A percentile compares a stretch with the other conserved stretches of the same genome.
These are phyloP conservation scores for Lojkania enalia DNA, from an alignment of 2,329 filamentous ascomycete genomes.

Conservation along the genomic window DNA sequence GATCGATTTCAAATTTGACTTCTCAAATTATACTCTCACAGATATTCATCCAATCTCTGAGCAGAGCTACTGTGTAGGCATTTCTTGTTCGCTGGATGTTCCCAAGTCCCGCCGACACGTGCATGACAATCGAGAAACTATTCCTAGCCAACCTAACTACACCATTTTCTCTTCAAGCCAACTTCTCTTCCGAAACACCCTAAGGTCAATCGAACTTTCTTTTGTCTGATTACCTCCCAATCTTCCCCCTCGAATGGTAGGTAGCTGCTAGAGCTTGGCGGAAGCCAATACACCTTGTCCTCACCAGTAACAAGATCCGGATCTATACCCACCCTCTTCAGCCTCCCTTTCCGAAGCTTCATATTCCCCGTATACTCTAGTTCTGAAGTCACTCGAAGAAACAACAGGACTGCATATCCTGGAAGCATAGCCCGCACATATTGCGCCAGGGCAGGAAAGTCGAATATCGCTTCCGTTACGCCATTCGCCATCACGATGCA, in stretches of 20 bases:
- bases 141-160: too few relatives aligned
- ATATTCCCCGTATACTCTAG: slow-evolving; percentile 52
- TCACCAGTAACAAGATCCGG: slow-evolving; percentile 43
- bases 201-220: slow-evolving; percentile 30
- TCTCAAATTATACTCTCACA: too few relatives aligned
- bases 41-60: too few relatives aligned
- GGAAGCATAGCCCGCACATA: slow-evolving; percentile 48
- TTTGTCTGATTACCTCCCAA: slow-evolving; percentile 37
- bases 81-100: too few relatives aligned
- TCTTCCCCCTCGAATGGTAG: slow-evolving; percentile 45
- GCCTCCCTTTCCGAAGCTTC: slow-evolving; percentile 50
- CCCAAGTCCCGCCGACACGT: too few relatives aligned
- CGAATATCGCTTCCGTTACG: slow-evolving; percentile 33
- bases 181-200: too few relatives aligned
- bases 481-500: slow-evolving; percentile 45
- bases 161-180: too few relatives aligned
- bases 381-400: slow-evolving; percentile 44
- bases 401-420: slow-evolving; percentile 52
- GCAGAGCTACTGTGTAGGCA: too few relatives aligned
- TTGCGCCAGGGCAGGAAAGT: slow-evolving; percentile 42
- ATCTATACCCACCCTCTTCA: slow-evolving; percentile 51
- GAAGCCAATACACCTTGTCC: slow-evolving; percentile 49
- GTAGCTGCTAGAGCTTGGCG: slow-evolving; percentile 38
- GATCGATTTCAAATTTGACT: too few relatives aligned
- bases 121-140: too few relatives aligned